A percentile compares a stretch with the other conserved stretches of the same genome.
phyloP scores from a whole-genome alignment of 2,329 filamentous ascomycete species.

The Keithomyces neogunnii region DNA sequence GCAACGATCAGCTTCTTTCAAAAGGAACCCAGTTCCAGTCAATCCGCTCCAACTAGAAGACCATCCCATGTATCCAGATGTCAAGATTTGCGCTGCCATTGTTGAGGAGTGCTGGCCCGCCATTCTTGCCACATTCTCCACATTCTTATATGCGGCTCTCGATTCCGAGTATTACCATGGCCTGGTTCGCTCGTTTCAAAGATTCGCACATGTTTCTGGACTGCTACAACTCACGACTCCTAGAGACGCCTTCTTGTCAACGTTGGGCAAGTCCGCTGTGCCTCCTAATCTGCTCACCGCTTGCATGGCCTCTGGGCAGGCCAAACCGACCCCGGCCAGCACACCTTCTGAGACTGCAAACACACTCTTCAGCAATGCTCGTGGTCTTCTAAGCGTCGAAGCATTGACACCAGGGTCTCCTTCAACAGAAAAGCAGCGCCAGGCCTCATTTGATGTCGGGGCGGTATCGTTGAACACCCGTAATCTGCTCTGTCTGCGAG shows the following conservation, averaged over 20 bases:
- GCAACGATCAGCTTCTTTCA: conserved; percentile 59
- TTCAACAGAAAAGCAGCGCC: conserved; percentile 49
- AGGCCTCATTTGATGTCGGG: conserved; percentile 47
- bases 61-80: conserved; percentile 61
- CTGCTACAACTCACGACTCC: conserved; percentile 77
- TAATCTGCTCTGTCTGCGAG: conserved; percentile 82
- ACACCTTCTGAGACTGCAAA: conserved; percentile 39
- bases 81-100: conserved; percentile 71
- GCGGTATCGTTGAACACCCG: conserved; percentile 65
- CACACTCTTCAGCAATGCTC: conserved; percentile 61
- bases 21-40: conserved; percentile 67
- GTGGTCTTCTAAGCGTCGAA: conserved; percentile 66
- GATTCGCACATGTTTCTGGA: conserved; percentile 90
- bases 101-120: conserved; percentile 95
- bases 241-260: conserved; percentile 89
- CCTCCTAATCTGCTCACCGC: conserved; percentile 67
- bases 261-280: conserved; percentile 84
- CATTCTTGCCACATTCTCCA: conserved; percentile 87
- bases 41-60: conserved; percentile 74
- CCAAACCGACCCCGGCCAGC: conserved; percentile 34
- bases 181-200: conserved; percentile 86
- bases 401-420: conserved; percentile 52
- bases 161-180: conserved; percentile 93
- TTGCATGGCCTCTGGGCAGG: conserved; percentile 42
- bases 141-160: conserved; percentile 83